Conservation (phyloP, 1,284 basidiomycete genomes). For the Fomitopsis betulina region DNA sequence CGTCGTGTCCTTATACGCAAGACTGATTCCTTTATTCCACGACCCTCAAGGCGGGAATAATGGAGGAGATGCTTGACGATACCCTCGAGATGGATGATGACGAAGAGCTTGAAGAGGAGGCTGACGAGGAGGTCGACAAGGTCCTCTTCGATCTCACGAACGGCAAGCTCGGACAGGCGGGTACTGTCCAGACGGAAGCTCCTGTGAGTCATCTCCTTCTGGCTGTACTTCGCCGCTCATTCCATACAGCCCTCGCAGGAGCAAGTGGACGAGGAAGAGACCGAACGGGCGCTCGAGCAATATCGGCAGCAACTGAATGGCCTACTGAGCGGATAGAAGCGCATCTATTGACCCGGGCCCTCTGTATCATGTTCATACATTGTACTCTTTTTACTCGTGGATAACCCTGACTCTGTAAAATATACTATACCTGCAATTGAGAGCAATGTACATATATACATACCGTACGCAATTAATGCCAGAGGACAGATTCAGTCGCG, state of each 20-base stretch:
- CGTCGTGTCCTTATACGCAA: background rate
- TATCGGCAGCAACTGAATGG: slow-evolving; percentile 86
- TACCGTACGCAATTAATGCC: too few species aligned
- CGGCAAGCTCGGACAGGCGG: slow-evolving; percentile 88
- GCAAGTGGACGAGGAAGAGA: slow-evolving; percentile 72
- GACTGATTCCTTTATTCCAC: background rate
- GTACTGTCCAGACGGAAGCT: slow-evolving; percentile 65
- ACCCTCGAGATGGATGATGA: slow-evolving; percentile 86
- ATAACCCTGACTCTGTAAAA: background rate
- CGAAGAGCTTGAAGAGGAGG: slow-evolving; percentile 94
- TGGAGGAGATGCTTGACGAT: slow-evolving; percentile 93
- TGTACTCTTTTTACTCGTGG: background rate
- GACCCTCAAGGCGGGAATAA: slow-evolving; percentile 72
- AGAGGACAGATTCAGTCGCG: background rate
- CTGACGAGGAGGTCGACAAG: slow-evolving; percentile 96
- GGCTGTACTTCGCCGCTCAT: background rate
- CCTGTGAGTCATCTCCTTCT: slow-evolving; percentile 56
- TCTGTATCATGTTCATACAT: background rate
- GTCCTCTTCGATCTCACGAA: slow-evolving; percentile 95
- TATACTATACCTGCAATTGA: background rate
- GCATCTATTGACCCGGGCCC: background rate
- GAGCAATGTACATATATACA: background rate
- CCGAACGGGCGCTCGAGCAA: slow-evolving; percentile 80
- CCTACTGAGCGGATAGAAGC: slow-evolving; percentile 56
- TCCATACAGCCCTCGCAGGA: slow-evolving; percentile 46